Conservation (phyloP, 495 filamentous ascomycete species). For the Neurospora sp. region DNA sequence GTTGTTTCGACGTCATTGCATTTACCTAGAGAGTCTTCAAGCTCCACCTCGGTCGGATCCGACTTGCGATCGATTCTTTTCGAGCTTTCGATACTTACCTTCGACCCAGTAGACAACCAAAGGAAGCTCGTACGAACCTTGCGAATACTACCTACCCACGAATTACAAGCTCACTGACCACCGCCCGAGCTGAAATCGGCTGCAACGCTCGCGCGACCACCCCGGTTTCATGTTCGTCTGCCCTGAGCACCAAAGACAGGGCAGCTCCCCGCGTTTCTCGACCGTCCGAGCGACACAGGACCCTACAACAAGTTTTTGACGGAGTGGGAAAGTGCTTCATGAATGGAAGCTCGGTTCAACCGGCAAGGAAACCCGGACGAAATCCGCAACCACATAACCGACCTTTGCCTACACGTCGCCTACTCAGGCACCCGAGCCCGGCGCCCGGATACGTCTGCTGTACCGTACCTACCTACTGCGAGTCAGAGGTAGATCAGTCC, state of each 20-base stretch:
- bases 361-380: background rate
- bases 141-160: background rate
- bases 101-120: background rate
- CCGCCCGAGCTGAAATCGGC: background rate
- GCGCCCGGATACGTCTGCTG: background rate
- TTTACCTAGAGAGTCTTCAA: background rate
- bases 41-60: background rate
- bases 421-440: background rate
- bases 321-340: background rate
- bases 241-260: slow-evolving; percentile 2
- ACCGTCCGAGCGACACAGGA: background rate
- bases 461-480: background rate
- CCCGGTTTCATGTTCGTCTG: slow-evolving; percentile 15
- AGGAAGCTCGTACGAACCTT: background rate
- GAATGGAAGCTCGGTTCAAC: background rate
- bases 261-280: slow-evolving; percentile 4
- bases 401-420: background rate
- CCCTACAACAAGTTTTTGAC: background rate
- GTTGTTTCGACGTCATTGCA: background rate
- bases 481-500: background rate
- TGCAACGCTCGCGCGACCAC: slow-evolving; percentile 8
- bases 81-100: background rate
- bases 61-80: background rate
- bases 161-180: background rate
- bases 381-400: background rate